Percentiles rank a stretch among this genome's conserved stretches.
Conservation (phyloP, 345 rosid species). For the Linum usitatissimum region DNA sequence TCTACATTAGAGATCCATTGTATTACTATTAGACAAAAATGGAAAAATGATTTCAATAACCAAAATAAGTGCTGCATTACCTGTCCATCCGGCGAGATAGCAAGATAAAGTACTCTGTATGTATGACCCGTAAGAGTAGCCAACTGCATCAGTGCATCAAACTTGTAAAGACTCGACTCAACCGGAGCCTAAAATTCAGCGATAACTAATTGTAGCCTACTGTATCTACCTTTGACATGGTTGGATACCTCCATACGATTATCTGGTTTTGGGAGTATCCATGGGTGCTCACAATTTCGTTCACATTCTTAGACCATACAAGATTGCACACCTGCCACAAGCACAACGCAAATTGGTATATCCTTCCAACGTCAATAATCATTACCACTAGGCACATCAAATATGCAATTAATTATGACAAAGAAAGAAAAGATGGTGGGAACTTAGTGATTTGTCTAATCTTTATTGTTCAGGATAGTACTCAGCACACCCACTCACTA, state of each 20-base stretch:
- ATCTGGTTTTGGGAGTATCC: slow-evolving; percentile 99
- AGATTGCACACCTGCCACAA: slow-evolving; percentile 78
- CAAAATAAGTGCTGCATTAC: slow-evolving; percentile 22
- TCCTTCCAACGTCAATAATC: too few relatives aligned
- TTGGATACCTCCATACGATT: slow-evolving; percentile 93
- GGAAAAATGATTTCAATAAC: too few relatives aligned
- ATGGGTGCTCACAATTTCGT: slow-evolving; percentile 97
- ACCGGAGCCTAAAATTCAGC: neutral
- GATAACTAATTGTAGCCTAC: neutral
- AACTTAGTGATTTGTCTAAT: too few relatives aligned
- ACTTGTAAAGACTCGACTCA: slow-evolving; percentile 2
- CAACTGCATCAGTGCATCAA: slow-evolving; percentile 41
- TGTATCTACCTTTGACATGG: slow-evolving; percentile 95
- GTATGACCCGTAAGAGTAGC: slow-evolving; percentile 97
- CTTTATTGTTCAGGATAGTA: too few relatives aligned
- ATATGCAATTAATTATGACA: too few relatives aligned
- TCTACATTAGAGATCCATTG: slow-evolving; percentile 31
- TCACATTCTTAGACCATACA: slow-evolving; percentile 96
- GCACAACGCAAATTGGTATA: slow-evolving; percentile 6
- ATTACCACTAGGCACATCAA: too few relatives aligned
- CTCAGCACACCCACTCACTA: too few relatives aligned
- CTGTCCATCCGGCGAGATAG: slow-evolving; percentile 99
- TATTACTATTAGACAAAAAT: too few relatives aligned
- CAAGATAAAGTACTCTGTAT: slow-evolving; percentile 91
- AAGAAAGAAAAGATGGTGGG: too few relatives aligned